A percentile compares a stretch with the other conserved stretches of the same genome.
Evolutionary conservation across 2,329 filamentous ascomycete species (phyloP).

Genomic region (Exophiala phaeomuriformis): DNA sequence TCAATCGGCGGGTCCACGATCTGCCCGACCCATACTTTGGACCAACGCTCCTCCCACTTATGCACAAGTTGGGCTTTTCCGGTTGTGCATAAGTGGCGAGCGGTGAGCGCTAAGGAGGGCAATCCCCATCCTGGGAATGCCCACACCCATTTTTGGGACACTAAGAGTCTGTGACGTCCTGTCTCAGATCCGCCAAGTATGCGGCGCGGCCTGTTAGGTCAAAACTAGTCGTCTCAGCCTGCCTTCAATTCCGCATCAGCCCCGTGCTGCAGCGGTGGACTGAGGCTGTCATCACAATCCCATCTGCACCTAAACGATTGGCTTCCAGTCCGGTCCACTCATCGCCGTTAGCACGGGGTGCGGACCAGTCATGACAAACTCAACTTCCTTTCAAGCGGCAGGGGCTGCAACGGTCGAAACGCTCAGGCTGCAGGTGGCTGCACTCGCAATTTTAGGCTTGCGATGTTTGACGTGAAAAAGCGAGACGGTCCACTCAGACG

Average conservation of each 20-base stretch:
- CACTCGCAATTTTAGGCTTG: slow-evolving; percentile 20
- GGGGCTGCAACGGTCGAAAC: slow-evolving; percentile 23
- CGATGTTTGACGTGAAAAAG: slow-evolving; percentile 23
- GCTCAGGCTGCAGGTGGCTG: slow-evolving; percentile 18
- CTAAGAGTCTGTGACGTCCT: slow-evolving; percentile 13
- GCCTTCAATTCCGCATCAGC: background rate
- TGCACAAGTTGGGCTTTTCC: no score
- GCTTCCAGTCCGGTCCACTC: background rate
- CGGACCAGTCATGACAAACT: background rate
- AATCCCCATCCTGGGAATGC: slow-evolving; percentile 2
- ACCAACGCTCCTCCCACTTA: background rate
- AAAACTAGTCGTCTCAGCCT: slow-evolving; percentile 11
- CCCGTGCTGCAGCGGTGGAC: slow-evolving; percentile 4
- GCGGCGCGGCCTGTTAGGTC: background rate
- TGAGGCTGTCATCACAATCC: slow-evolving; percentile 14
- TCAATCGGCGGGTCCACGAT: slow-evolving; percentile 13
- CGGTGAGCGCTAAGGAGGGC: background rate
- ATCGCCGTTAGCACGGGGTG: background rate
- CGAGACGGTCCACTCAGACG: slow-evolving; percentile 8
- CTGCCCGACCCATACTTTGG: slow-evolving; percentile 18
- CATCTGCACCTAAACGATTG: slow-evolving; percentile 1
- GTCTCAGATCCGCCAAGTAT: background rate
- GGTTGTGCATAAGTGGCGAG: slow-evolving; percentile 1
- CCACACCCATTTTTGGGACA: slow-evolving; percentile 7
- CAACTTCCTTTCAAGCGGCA: background rate